Conservation (phyloP, 768 basidiomycete genomes). For the Naganishia randhawae region DNA sequence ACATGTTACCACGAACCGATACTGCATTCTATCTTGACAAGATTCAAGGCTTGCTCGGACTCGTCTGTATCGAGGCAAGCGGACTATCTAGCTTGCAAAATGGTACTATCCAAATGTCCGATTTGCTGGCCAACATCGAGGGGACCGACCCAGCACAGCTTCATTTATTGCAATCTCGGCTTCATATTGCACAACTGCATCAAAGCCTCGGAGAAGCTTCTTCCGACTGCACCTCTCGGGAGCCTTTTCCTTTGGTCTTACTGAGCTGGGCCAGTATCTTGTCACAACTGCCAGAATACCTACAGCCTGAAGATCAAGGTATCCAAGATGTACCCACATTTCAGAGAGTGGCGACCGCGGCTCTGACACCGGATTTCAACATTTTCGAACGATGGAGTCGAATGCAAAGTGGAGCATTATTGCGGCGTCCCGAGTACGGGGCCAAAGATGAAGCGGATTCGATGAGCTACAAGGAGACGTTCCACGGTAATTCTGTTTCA, state of each 20-base stretch:
- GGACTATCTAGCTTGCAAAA: slow-evolving; percentile 20
- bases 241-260: slow-evolving; percentile 27
- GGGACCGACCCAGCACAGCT: neutral
- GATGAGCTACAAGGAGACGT: slow-evolving; percentile 27
- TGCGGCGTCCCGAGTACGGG: slow-evolving; percentile 19
- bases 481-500: slow-evolving; percentile 11
- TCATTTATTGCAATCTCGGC: slow-evolving; percentile 20
- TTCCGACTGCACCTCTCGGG: neutral
- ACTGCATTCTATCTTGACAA: slow-evolving; percentile 18
- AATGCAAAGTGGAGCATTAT: slow-evolving; percentile 24
- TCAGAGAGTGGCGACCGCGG: slow-evolving; percentile 25
- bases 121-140: slow-evolving; percentile 11
- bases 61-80: slow-evolving; percentile 23
- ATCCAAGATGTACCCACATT: slow-evolving; percentile 11
- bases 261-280: slow-evolving; percentile 31
- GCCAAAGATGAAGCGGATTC: slow-evolving; percentile 13
- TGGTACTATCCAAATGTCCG: slow-evolving; percentile 1
- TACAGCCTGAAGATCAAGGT: slow-evolving; percentile 1
- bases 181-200: slow-evolving; percentile 21
- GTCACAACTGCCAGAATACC: slow-evolving; percentile 18
- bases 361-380: slow-evolving; percentile 21
- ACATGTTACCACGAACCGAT: slow-evolving; percentile 17
- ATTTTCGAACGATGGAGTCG: slow-evolving; percentile 27
- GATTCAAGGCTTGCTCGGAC: slow-evolving; percentile 27
- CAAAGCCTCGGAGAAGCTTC: slow-evolving; percentile 13